phyloP scores from a whole-genome alignment of 176 grass and related monocot species.

The Thinopyrum elongatum region DNA sequence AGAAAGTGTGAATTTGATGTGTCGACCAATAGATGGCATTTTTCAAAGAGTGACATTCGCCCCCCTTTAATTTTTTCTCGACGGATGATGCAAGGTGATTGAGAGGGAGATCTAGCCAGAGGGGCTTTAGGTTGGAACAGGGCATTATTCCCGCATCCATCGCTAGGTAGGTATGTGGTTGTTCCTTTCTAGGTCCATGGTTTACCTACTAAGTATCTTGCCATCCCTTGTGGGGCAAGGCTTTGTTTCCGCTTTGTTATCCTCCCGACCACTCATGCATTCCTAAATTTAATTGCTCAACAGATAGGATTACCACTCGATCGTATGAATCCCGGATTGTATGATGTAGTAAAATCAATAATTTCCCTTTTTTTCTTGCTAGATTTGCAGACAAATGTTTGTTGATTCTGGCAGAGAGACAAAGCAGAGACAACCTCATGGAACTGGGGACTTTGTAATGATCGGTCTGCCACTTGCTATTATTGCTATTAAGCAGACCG shows the following conservation, averaged over 20 bases:
- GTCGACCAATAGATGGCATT: not conserved
- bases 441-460: not conserved
- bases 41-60: conserved; percentile 1
- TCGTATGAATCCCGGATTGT: too few species aligned
- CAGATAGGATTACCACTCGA: too few species aligned
- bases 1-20: not conserved
- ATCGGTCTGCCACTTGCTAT: conserved; percentile 14
- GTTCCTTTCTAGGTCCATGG: conserved; percentile 80
- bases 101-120: conserved; percentile 33
- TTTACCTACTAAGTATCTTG: conserved; percentile 90
- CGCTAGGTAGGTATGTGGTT: conserved; percentile 60
- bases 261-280: conserved; percentile 17
- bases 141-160: conserved; percentile 33
- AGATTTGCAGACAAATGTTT: not conserved
- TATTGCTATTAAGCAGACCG: not conserved
- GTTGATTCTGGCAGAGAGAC: not conserved
- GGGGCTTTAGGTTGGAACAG: conserved; percentile 58
- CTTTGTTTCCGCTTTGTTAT: conserved; percentile 26
- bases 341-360: not conserved
- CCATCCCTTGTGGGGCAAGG: conserved; percentile 65
- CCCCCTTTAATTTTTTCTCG: conserved; percentile 20
- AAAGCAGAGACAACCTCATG: not conserved
- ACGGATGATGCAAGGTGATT: conserved; percentile 39
- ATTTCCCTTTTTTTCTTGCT: not conserved
- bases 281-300: not conserved